Evolutionary conservation across 306 rosid genomes (phyloP), one percentile per base, ranked within the genome.

Genomic region (Canavalia gladiata): DNA sequence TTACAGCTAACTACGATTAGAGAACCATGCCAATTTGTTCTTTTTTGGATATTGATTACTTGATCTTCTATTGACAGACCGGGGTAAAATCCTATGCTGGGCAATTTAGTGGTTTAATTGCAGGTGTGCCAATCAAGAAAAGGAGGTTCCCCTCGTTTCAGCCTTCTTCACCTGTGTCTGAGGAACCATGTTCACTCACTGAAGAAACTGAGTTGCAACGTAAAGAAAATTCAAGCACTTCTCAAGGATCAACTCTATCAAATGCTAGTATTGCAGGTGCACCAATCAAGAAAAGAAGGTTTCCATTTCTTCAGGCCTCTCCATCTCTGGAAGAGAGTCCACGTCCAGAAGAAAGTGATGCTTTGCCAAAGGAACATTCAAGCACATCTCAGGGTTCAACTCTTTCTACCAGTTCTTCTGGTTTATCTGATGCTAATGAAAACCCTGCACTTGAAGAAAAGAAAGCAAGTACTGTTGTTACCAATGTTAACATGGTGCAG

Each of bases 111-210:
- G 92, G 87, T 90, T 93, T 89, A 84, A 81, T 84, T 89, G 90
- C 95, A 87, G 95, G 93, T 88, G 91, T 95, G 74, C 99, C 99
- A 47, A 93, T 95, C 87, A 95, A 95, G 96, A 95, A 95, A 87
- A 89, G 99, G 86, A 87, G 92, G 85, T 93, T 88, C 74, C 96
- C 91, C 3, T 41, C 87, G 71, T 66, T 84, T 78, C 84, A 66
- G 42, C 83, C 94, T 46, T 50, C 91, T 63, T 87, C 99, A 2
- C 88, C 99, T 65, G 78, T 84, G 70, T 65, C 91, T 80, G 91
- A 87, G 78, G 99, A 87, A 63, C 74, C 84, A 3, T 82, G 81
- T 72, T 74, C 84, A 7, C 70, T 54, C 9, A 71, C 84, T 5
- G 82, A 63, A 80, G 91, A 88, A 78, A 87, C 67, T n/a, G 84